Evolutionary conservation across 1,284 basidiomycete genomes (phyloP).

Genomic region (Boletus holoroseus): DNA sequence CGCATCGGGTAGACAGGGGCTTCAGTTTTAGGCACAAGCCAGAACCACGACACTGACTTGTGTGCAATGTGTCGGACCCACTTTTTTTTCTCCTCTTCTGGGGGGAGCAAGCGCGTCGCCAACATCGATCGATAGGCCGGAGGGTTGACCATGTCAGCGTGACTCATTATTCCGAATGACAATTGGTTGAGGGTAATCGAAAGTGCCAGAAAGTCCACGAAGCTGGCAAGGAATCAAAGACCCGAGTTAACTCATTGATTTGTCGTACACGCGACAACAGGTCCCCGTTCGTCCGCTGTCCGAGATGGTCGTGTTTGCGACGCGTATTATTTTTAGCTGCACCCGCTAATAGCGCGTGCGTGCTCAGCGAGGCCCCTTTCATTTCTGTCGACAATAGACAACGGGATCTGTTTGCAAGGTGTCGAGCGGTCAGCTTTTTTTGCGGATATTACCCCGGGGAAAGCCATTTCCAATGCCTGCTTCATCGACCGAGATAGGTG

Average conservation of each 20-base stretch:
- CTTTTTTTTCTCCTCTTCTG: too few species aligned
- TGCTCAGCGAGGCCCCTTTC: not conserved
- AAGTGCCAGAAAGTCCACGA: not conserved
- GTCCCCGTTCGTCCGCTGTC: not conserved
- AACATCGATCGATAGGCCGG: not conserved
- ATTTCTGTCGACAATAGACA: not conserved
- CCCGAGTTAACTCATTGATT: not conserved
- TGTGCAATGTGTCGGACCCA: not conserved
- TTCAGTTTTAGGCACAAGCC: not conserved
- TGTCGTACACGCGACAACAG: not conserved
- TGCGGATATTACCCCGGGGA: not conserved
- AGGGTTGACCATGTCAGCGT: not conserved
- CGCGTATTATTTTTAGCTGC: not conserved
- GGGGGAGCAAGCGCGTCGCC: not conserved
- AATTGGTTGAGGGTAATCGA: not conserved
- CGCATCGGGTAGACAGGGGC: not conserved
- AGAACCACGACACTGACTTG: not conserved
- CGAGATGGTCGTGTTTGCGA: too few species aligned
- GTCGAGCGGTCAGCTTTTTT: not conserved
- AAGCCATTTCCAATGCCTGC: not conserved
- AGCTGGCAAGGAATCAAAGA: not conserved
- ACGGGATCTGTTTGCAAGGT: not conserved
- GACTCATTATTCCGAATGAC: too few species aligned
- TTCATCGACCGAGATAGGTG: not conserved
- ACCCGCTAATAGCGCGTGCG: not conserved